A percentile compares a stretch with the other conserved stretches of the same genome.
Conservation (phyloP, 2,329 filamentous ascomycete genomes). For the Colletotrichum salicis region DNA sequence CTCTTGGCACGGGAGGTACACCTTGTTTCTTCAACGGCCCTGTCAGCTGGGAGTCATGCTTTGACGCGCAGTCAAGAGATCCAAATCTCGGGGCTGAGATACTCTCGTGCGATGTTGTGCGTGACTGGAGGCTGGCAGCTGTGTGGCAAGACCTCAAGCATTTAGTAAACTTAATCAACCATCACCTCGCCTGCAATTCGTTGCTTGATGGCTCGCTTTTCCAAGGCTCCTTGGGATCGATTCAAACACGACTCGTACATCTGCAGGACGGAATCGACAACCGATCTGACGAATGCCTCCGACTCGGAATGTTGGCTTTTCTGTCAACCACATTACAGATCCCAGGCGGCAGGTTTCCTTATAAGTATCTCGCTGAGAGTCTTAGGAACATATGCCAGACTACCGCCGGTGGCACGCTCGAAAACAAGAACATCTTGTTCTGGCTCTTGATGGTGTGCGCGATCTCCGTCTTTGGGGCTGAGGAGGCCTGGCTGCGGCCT, state of each 20-base stretch:
- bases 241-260: not conserved
- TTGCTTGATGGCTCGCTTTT: not conserved
- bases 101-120: not conserved
- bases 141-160: not conserved
- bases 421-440: not conserved
- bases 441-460: constrained; percentile 4
- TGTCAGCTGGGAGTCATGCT: not conserved
- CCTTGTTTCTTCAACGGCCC: not conserved
- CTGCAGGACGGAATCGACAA: not conserved
- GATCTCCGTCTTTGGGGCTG: not conserved
- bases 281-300: not conserved
- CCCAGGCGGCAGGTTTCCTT: constrained; percentile 3
- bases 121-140: not conserved
- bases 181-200: not conserved
- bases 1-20: not conserved
- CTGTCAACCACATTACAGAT: constrained; percentile 1
- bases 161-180: not conserved
- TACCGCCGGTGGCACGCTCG: not conserved
- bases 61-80: not conserved
- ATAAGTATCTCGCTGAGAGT: not conserved
- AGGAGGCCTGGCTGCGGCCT: not conserved
- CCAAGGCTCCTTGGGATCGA: not conserved
- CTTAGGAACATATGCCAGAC: not conserved
- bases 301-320: not conserved
- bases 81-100: not conserved